phyloP scores from a whole-genome alignment of 176 grass and related monocot species.

The Lolium perenne region DNA sequence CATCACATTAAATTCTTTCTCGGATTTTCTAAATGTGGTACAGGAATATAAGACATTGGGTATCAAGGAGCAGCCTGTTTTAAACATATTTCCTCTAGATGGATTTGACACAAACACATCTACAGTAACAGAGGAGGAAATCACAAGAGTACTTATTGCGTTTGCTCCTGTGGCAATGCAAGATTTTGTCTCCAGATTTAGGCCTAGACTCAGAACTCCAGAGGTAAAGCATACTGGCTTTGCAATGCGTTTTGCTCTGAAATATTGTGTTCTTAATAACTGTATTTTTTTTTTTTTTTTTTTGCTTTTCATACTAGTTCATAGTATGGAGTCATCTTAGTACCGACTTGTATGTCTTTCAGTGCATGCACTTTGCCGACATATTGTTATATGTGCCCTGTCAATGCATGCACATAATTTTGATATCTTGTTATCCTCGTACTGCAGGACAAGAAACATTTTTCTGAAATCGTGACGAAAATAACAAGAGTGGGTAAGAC shows the following conservation, averaged over 20 bases:
- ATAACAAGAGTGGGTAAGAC: too few relatives aligned
- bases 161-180: constrained; percentile 46
- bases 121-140: constrained; percentile 78
- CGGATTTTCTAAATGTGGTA: constrained; percentile 26
- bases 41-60: constrained; percentile 43
- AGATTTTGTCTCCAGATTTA: constrained; percentile 68
- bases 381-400: neutral
- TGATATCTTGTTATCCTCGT: too few relatives aligned
- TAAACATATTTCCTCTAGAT: constrained; percentile 40
- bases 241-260: constrained; percentile 31
- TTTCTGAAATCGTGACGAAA: too few relatives aligned
- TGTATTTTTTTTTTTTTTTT: neutral
- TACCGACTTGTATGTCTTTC: too few relatives aligned
- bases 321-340: too few relatives aligned
- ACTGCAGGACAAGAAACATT: too few relatives aligned
- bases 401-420: neutral
- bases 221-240: constrained; percentile 45
- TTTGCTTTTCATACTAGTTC: neutral
- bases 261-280: constrained; percentile 15
- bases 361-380: neutral
- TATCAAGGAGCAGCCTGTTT: constrained; percentile 29
- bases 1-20: neutral
- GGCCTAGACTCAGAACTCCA: constrained; percentile 37
- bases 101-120: constrained; percentile 16
- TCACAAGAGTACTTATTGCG: constrained; percentile 60